A percentile compares a stretch with the other conserved stretches of the same genome.
Conservation (phyloP, 768 basidiomycete genomes). For the Boletus coccyginus region DNA sequence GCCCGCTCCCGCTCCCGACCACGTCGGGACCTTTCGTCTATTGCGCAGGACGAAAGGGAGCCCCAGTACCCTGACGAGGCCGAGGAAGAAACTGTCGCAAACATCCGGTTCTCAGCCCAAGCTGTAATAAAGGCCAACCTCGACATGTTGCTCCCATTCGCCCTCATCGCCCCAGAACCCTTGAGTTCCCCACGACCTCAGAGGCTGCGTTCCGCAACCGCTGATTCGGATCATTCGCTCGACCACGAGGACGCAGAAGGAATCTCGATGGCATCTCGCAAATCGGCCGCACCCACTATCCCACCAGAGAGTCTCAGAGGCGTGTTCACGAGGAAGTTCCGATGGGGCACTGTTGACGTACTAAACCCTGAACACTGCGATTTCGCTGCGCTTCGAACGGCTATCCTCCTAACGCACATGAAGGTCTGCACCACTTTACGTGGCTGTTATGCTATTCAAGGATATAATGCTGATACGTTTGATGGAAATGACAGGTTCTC, state of each 20-base stretch:
- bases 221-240: slow-evolving; percentile 20
- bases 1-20: slow-evolving; percentile 71
- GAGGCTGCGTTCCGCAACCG: slow-evolving; percentile 9
- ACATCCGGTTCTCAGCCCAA: slow-evolving; percentile 73
- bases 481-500: slow-evolving; percentile 51
- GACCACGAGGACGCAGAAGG: slow-evolving; percentile 17
- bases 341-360: slow-evolving; percentile 90
- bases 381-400: slow-evolving; percentile 80
- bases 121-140: slow-evolving; percentile 62
- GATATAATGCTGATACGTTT: slow-evolving; percentile 1
- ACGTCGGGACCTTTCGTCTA: slow-evolving; percentile 62
- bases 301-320: slow-evolving; percentile 71
- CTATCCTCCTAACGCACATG: slow-evolving; percentile 80
- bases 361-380: slow-evolving; percentile 86
- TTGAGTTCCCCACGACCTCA: slow-evolving; percentile 37
- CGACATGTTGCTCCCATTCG: slow-evolving; percentile 65
- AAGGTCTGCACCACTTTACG: slow-evolving; percentile 49
- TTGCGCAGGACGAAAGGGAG: slow-evolving; percentile 55
- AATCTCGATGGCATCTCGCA: slow-evolving; percentile 34
- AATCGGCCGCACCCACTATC: slow-evolving; percentile 36
- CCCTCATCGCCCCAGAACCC: slow-evolving; percentile 72
- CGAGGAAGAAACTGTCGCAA: slow-evolving; percentile 70
- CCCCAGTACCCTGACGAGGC: slow-evolving; percentile 54
- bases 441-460: slow-evolving; percentile 13
- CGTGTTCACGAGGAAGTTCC: slow-evolving; percentile 72